Evolutionary conservation across 2,329 filamentous ascomycete genomes (phyloP), one percentile per base, ranked within the genome.

Genomic region (Ophiosphaerella narmari): DNA sequence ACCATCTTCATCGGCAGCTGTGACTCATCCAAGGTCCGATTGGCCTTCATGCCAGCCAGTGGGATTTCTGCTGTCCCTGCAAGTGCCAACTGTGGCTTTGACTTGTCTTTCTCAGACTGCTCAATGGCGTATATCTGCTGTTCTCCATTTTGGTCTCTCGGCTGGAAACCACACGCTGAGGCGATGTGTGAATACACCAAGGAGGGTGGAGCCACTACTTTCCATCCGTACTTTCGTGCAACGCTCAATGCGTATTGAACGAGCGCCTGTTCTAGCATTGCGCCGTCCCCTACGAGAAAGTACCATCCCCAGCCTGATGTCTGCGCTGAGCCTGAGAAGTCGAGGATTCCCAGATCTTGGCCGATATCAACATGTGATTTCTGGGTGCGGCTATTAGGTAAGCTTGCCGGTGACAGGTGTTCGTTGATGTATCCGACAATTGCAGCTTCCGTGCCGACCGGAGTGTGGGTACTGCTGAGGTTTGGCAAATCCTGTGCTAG

Each of bases 261-360:
- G 3, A 99, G 82, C 0, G 94, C 94, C 70, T 97, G 93, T 75
- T 99, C 94, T n/a, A 99, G 82, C 71, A 94, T 84, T 0, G 92
- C 92, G 7, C 86, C 94, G 67, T 96, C 92, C 68, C 93, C 90
- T n/a, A 90, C 80, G 9, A 99, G 84, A 74, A 91, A 97, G 77
- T 99, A 99, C 90, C 91, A 99, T 1, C 94, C 94, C 93, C 93
- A 99, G 33, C 94, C 94, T 3, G 88, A 90, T 1, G 90, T 87
- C n/a, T 83, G 86, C 2, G 87, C 87, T 5, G 91, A 91, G 51
- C 83, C 86, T 5, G 88, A 80, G 67, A 99, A 97, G 76, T 99
- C 93, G 43, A 99, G 80, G n/a, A 99, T 81, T 31, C 87, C 86
- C n/a, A 99, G 83, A 66, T 91, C 85, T 4, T 85, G 80, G 29